These are phyloP conservation scores for Pichia sorboxylosa DNA, from an alignment of 1,139 yeast species.

Conservation along the genomic window DNA sequence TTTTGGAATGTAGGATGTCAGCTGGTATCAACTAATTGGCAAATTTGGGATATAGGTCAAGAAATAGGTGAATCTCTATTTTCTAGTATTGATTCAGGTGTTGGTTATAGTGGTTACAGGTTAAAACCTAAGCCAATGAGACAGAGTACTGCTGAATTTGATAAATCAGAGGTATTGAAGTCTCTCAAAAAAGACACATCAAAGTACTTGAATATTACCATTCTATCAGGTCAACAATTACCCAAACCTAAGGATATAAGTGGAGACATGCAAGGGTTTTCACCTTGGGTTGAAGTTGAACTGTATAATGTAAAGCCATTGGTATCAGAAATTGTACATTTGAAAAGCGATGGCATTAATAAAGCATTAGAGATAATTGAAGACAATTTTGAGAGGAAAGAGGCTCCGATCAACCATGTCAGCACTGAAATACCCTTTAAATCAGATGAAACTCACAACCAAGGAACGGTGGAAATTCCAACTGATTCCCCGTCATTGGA, in stretches of 20 bases:
- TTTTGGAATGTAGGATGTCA: constrained; percentile 85
- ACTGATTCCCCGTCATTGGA: constrained; percentile 6
- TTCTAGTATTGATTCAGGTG: constrained; percentile 21
- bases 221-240: constrained; percentile 78
- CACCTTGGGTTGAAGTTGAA: constrained; percentile 51
- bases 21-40: constrained; percentile 97
- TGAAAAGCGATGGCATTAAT: not conserved
- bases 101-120: constrained; percentile 58
- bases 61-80: constrained; percentile 85
- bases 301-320: constrained; percentile 31
- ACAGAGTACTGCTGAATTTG: constrained; percentile 12
- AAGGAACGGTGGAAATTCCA: constrained; percentile 3
- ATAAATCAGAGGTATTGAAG: constrained; percentile 8
- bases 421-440: not conserved
- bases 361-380: not conserved
- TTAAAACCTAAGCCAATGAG: constrained; percentile 44
- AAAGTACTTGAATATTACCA: constrained; percentile 28
- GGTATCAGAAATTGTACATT: constrained; percentile 5
- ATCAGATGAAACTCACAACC: not conserved
- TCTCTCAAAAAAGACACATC: constrained; percentile 9
- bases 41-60: constrained; percentile 80
- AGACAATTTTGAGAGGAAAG: not conserved
- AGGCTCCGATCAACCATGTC: not conserved
- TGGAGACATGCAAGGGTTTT: constrained; percentile 31
- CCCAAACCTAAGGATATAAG: constrained; percentile 50